Conservation (phyloP, 169 alveolate species). For the Eimeria sp. region DNA sequence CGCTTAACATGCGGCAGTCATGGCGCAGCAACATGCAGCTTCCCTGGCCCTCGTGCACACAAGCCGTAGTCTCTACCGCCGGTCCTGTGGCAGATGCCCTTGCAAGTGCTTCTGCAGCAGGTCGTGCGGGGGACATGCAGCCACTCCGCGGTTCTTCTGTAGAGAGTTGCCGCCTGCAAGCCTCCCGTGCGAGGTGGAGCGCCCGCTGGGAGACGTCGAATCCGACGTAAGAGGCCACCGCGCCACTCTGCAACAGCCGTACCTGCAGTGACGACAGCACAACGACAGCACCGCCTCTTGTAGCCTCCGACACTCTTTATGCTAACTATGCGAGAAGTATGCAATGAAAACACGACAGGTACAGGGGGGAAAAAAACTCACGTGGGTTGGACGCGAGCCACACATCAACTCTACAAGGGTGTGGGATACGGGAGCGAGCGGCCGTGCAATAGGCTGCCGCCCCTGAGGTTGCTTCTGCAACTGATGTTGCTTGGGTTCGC, state of each 20-base stretch:
- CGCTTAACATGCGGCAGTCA: slow-evolving; percentile 55
- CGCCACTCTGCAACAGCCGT: slow-evolving; percentile 22
- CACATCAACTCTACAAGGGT: slow-evolving; percentile 43
- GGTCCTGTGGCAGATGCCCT: background rate
- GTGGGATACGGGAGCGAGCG: slow-evolving; percentile 27
- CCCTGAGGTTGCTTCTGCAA: background rate
- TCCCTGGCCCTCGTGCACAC: slow-evolving; percentile 30
- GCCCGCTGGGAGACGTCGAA: slow-evolving; percentile 56
- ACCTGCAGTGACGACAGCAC: slow-evolving; percentile 28
- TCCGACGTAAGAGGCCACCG: slow-evolving; percentile 40
- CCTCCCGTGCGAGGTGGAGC: slow-evolving; percentile 31
- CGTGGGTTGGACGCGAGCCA: slow-evolving; percentile 61
- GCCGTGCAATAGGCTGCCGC: background rate
- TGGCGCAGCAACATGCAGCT: slow-evolving; percentile 32
- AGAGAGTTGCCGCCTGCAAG: slow-evolving; percentile 21
- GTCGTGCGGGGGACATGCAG: background rate
- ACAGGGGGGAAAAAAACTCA: background rate
- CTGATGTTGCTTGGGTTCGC: background rate
- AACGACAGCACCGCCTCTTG: background rate
- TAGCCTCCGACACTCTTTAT: background rate
- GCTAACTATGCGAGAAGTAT: background rate
- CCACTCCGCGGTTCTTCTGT: background rate
- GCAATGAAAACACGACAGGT: background rate
- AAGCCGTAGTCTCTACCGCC: background rate
- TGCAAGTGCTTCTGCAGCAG: too few relatives aligned